A percentile compares a stretch with the other conserved stretches of the same genome.
phyloP scores from a whole-genome alignment of 108 stramenopile genomes.

The Seminavis robusta region DNA sequence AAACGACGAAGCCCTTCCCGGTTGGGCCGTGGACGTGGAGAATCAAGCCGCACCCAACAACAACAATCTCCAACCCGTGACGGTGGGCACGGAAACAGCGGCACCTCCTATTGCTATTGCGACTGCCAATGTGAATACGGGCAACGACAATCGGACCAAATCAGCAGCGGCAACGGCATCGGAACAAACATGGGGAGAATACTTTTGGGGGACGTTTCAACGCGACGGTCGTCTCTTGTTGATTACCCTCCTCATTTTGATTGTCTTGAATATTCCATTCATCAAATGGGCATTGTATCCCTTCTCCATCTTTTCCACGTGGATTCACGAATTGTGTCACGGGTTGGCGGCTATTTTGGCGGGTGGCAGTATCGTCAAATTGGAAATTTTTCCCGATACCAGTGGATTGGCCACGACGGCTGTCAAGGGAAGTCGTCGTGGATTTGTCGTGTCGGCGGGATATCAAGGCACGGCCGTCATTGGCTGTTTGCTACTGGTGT shows the following conservation, averaged over 20 bases:
- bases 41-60: too few species aligned
- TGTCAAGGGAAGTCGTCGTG: slow-evolving; percentile 14
- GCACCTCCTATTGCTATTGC: too few species aligned
- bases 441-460: slow-evolving; percentile 50
- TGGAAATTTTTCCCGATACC: slow-evolving; percentile 54
- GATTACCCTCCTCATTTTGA: slow-evolving; percentile 34
- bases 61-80: too few species aligned
- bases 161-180: too few species aligned
- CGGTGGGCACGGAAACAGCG: too few species aligned
- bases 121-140: too few species aligned
- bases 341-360: slow-evolving; percentile 42
- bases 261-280: slow-evolving; percentile 38
- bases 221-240: slow-evolving; percentile 45
- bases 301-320: slow-evolving; percentile 56
- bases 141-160: too few species aligned
- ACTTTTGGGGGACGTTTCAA: slow-evolving; percentile 6
- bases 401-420: slow-evolving; percentile 49
- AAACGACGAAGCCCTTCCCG: too few species aligned
- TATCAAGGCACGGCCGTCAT: slow-evolving; percentile 54
- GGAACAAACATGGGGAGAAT: slow-evolving; percentile 11
- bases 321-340: slow-evolving; percentile 69
- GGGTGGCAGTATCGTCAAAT: slow-evolving; percentile 29
- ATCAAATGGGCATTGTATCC: slow-evolving; percentile 48
- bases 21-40: too few species aligned
- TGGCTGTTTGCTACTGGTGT: slow-evolving; percentile 51